Evolutionary conservation across 495 filamentous ascomycete species (phyloP).

Genomic region (Aspergillus biplanus): DNA sequence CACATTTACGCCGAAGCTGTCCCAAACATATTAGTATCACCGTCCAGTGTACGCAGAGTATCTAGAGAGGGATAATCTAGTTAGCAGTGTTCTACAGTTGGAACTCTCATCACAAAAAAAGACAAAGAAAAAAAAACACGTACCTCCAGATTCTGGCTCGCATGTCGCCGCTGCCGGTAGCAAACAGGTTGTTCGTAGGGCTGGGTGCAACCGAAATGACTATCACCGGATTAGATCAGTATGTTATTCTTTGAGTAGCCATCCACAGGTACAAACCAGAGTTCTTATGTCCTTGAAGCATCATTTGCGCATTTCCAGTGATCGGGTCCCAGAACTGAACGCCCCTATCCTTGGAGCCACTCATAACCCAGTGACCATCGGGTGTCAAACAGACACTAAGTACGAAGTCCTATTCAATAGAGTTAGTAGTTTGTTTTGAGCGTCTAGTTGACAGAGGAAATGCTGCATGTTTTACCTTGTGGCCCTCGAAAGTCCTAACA

Average conservation of each 20-base stretch:
- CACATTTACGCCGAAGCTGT: conserved; percentile 47
- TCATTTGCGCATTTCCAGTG: conserved; percentile 85
- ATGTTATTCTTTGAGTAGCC: conserved; percentile 1
- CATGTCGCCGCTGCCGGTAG: conserved; percentile 90
- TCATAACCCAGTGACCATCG: conserved; percentile 87
- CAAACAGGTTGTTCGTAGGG: conserved; percentile 77
- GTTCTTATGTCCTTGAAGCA: conserved; percentile 93
- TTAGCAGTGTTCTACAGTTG: neutral
- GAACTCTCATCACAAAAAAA: neutral
- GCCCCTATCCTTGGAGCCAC: conserved; percentile 86
- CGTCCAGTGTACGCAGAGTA: conserved; percentile 51
- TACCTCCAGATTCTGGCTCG: conserved; percentile 88
- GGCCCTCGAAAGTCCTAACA: conserved; percentile 87
- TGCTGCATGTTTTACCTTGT: conserved; percentile 65
- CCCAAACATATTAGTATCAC: conserved; percentile 40
- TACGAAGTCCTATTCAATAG: conserved; percentile 73
- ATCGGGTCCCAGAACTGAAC: conserved; percentile 93
- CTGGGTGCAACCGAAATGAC: conserved; percentile 90
- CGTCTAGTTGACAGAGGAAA: conserved; percentile 5
- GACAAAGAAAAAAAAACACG: conserved; percentile 30
- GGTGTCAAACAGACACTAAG: conserved; percentile 87
- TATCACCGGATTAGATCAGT: conserved; percentile 33
- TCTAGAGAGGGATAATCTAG: conserved; percentile 24
- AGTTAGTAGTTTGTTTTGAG: conserved; percentile 1
- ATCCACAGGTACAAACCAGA: conserved; percentile 55